Percentiles rank a stretch among this genome's conserved stretches.
These are phyloP conservation scores for Thamnidium elegans DNA, from an alignment of 192 early-diverging fungal species.

Conservation along the genomic window DNA sequence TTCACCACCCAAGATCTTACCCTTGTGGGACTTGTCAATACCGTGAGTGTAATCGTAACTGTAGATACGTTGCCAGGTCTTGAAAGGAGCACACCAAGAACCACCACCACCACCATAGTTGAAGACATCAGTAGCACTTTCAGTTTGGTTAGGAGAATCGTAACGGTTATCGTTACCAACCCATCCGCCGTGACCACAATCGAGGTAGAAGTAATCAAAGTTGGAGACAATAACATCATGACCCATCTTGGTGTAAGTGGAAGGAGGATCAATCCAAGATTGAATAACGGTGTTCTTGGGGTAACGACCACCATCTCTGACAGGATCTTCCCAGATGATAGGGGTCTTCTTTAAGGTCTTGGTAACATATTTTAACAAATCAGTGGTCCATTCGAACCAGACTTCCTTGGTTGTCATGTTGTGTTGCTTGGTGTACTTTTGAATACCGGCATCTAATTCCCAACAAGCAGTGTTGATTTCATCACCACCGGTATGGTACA, in stretches of 20 bases:
- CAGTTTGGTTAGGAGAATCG: conserved; percentile 33
- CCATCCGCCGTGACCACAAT: conserved; percentile 73
- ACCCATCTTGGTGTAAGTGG: conserved; percentile 55
- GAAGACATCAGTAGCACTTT: conserved; percentile 22
- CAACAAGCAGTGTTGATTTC: conserved; percentile 68
- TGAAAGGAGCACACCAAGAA: conserved; percentile 77
- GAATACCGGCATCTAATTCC: conserved; percentile 35
- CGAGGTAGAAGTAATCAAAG: conserved; percentile 65
- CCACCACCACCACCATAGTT: conserved; percentile 46
- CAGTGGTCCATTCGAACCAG: conserved; percentile 23
- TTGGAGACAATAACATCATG: conserved; percentile 65
- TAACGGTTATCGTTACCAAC: conserved; percentile 60
- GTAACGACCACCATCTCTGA: conserved; percentile 41
- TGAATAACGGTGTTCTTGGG: conserved; percentile 61
- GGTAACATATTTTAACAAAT: conserved; percentile 16
- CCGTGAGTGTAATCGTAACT: conserved; percentile 59
- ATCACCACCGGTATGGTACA: conserved; percentile 76
- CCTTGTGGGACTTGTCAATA: conserved; percentile 48
- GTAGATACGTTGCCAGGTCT: conserved; percentile 74
- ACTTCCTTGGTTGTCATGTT: conserved; percentile 21
- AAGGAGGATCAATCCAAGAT: conserved; percentile 58
- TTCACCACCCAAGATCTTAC: conserved; percentile 67
- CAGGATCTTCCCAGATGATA: conserved; percentile 81
- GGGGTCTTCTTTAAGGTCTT: conserved; percentile 32
- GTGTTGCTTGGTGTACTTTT: conserved; percentile 22